Percentiles rank a stretch among this genome's conserved stretches.
Conservation (phyloP, 805 yeast species). For the Lipomyces sp. region DNA sequence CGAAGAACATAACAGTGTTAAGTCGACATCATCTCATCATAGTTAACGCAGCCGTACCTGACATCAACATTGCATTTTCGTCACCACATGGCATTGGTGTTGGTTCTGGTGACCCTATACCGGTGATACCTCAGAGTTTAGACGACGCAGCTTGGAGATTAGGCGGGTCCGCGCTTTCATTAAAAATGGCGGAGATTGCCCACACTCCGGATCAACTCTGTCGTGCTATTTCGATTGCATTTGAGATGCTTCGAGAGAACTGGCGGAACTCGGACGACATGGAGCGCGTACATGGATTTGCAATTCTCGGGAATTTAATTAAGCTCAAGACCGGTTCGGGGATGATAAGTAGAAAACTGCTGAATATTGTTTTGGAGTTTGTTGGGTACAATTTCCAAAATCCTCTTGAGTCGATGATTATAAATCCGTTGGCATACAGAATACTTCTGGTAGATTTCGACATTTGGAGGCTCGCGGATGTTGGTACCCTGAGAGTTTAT, state of each 20-base stretch:
- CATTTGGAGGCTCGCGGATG: slow-evolving; percentile 53
- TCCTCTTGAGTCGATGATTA: slow-evolving; percentile 61
- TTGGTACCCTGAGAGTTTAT: slow-evolving; percentile 57
- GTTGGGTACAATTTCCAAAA: slow-evolving; percentile 60
- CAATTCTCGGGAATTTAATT: slow-evolving; percentile 59
- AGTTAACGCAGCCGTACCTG: slow-evolving; percentile 34
- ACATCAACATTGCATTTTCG: slow-evolving; percentile 33
- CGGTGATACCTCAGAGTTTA: slow-evolving; percentile 32
- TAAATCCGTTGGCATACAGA: slow-evolving; percentile 61
- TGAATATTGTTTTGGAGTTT: slow-evolving; percentile 56
- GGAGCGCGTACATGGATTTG: slow-evolving; percentile 65
- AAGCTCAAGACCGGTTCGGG: slow-evolving; percentile 51
- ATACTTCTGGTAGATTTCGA: slow-evolving; percentile 66
- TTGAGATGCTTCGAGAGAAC: slow-evolving; percentile 52
- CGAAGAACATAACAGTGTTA: slow-evolving; percentile 21
- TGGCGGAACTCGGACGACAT: slow-evolving; percentile 62
- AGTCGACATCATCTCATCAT: slow-evolving; percentile 34
- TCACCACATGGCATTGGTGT: slow-evolving; percentile 31
- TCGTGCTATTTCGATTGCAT: slow-evolving; percentile 50
- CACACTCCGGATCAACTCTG: slow-evolving; percentile 46
- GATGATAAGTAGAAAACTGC: slow-evolving; percentile 47
- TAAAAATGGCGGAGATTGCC: slow-evolving; percentile 55
- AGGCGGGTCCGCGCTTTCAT: slow-evolving; percentile 58
- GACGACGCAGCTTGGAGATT: slow-evolving; percentile 43
- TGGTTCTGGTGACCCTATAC: slow-evolving; percentile 35